A percentile compares a stretch with the other conserved stretches of the same genome.
phyloP scores from a whole-genome alignment of 208 protist species.

The Spongospora subterranea region DNA sequence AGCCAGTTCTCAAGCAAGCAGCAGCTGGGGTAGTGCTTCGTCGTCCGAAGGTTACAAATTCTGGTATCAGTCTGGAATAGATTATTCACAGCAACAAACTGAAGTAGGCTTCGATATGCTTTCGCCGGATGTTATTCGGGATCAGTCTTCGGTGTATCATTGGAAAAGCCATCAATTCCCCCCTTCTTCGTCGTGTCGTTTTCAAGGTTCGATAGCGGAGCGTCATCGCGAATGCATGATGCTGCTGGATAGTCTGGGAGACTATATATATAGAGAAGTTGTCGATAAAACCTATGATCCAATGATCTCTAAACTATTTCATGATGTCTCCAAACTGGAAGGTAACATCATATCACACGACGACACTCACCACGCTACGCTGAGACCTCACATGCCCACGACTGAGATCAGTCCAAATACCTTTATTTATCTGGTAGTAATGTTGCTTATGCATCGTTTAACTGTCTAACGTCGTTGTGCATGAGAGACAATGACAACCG shows the following conservation, averaged over 20 bases:
- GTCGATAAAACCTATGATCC: background rate
- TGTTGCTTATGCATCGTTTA: too few species aligned
- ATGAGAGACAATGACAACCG: too few species aligned
- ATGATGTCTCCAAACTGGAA: constrained; percentile 7
- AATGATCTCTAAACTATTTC: background rate
- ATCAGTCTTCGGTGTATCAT: background rate
- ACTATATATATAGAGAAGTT: background rate
- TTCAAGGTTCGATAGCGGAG: background rate
- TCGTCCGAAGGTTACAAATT: background rate
- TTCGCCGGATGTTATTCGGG: background rate
- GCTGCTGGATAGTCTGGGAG: background rate
- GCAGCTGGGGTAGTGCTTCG: background rate
- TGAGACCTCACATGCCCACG: background rate
- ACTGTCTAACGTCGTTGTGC: too few species aligned
- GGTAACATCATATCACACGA: background rate
- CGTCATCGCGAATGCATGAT: background rate
- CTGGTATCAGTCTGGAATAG: too few species aligned
- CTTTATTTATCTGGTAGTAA: too few species aligned
- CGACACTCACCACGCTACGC: background rate
- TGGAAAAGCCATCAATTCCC: background rate
- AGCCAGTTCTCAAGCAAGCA: background rate
- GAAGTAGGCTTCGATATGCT: background rate
- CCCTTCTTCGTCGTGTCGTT: background rate
- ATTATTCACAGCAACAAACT: background rate
- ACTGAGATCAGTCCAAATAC: too few species aligned